Evolutionary conservation across 768 basidiomycete species (phyloP).

Genomic region (Chiua virens): DNA sequence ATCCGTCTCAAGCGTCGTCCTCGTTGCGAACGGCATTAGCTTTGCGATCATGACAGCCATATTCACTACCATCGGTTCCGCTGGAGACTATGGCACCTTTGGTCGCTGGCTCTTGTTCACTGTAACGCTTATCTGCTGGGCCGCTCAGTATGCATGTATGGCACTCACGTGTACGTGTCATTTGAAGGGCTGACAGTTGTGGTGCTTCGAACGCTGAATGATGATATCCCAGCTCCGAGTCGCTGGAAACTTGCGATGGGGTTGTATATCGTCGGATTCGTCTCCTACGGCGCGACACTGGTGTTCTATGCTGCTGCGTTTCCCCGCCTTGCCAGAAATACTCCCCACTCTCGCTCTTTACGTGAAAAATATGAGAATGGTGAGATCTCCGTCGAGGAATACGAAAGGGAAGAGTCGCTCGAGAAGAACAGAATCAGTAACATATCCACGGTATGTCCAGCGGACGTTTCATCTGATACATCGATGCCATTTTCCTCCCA

Average conservation of each 20-base stretch:
- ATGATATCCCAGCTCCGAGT: slow-evolving; percentile 47
- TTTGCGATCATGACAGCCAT: slow-evolving; percentile 81
- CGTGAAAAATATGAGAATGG: slow-evolving; percentile 58
- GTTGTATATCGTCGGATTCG: slow-evolving; percentile 76
- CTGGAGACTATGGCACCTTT: slow-evolving; percentile 44
- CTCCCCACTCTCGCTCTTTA: slow-evolving; percentile 56
- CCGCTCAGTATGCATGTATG: slow-evolving; percentile 75
- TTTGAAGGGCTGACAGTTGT: neutral
- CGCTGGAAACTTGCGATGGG: slow-evolving; percentile 79
- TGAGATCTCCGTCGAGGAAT: slow-evolving; percentile 58
- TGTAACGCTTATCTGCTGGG: slow-evolving; percentile 77
- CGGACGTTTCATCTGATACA: neutral
- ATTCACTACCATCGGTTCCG: slow-evolving; percentile 72
- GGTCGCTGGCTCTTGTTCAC: slow-evolving; percentile 77
- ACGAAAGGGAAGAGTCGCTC: slow-evolving; percentile 71
- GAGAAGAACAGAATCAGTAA: slow-evolving; percentile 87
- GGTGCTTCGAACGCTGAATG: neutral
- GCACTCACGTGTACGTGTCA: slow-evolving; percentile 58
- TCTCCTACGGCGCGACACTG: slow-evolving; percentile 76
- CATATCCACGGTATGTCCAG: slow-evolving; percentile 64
- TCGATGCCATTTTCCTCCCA: slow-evolving; percentile 21
- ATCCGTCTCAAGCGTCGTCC: slow-evolving; percentile 71
- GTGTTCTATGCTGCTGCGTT: slow-evolving; percentile 81
- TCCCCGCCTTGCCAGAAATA: slow-evolving; percentile 80
- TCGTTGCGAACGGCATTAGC: slow-evolving; percentile 72